Base-by-base conservation (phyloP, 257 asterid species). In the Ehretia macrophylla region DNA sequence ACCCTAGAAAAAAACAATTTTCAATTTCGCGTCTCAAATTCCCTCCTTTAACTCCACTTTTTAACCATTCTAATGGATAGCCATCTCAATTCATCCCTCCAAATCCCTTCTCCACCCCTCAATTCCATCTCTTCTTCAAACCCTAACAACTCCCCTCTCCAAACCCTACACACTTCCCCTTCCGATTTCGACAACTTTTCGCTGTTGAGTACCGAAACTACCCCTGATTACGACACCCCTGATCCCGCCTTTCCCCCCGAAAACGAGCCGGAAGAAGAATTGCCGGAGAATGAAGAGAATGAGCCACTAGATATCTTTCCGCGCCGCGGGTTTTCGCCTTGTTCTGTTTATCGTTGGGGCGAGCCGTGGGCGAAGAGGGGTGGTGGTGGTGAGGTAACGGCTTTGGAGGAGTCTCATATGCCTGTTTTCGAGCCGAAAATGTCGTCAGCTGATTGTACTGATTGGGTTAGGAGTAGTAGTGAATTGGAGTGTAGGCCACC, bases 161-260 rank as follows among this genome's bases (percentile, higher is more conserved):
- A 56, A 62, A 56, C 61, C 67, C 53, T 63, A 56, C n/a, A 8
- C 35, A 22, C 47, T 8, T 39, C 11, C 60, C 20, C 39, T 35
- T 62, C 49, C 55, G 58, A 35, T 27, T 27, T 27, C 67, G 61
- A 60, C 51, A 12, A 27, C 42, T 56, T 22, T 14, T 73, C 79
- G 51, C 73, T 76, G 21, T 37, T 49, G 51, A 59, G 65, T 45
- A 66, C 58, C 0, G 55, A 39, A 3, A 44, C 45, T 8, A 19
- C 68, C 23, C 51, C 68, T 1, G 77, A 72, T 56, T 57, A 50
- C 48, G 63, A 46, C 14, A 50, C 58, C 12, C 40, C 68, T 1
- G 77, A 72, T 56, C 55, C 14, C 17, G 77, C 71, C 62, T 69
- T 72, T 1, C 42, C 63, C 23, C 51, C 65, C 42, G 82, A 72